Conservation (phyloP, 306 rosid genomes). For the Ormosia emarginata region DNA sequence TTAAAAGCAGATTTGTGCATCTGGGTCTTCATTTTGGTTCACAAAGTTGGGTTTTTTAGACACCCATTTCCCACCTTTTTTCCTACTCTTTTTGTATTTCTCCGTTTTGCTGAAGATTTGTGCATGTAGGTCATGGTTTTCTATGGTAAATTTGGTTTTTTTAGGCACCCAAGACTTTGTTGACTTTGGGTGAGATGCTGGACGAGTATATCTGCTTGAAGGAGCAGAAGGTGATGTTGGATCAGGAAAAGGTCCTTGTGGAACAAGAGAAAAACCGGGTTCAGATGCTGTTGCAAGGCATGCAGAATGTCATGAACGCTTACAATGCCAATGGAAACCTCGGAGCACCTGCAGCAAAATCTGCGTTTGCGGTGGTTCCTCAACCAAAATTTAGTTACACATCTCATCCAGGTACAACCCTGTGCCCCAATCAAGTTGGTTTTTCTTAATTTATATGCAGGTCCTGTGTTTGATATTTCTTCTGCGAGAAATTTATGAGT, state of each 20-base stretch:
- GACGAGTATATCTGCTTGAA: slow-evolving; percentile 76
- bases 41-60: too few species aligned
- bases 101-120: not conserved
- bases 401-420: slow-evolving; percentile 44
- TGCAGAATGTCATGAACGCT: slow-evolving; percentile 69
- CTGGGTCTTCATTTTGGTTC: too few species aligned
- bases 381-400: slow-evolving; percentile 26
- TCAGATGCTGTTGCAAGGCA: slow-evolving; percentile 68
- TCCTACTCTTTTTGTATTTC: not conserved
- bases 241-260: slow-evolving; percentile 58
- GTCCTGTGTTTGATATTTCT: not conserved
- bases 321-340: slow-evolving; percentile 59
- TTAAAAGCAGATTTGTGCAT: too few species aligned
- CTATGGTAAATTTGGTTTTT: not conserved
- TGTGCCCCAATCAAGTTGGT: not conserved
- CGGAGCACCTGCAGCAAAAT: slow-evolving; percentile 20
- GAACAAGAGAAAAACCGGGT: slow-evolving; percentile 76
- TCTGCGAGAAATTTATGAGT: not conserved
- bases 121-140: not conserved
- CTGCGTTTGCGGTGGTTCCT: slow-evolving; percentile 25
- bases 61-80: not conserved
- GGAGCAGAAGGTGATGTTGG: slow-evolving; percentile 68
- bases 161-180: slow-evolving; percentile 70
- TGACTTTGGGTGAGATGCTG: slow-evolving; percentile 65
- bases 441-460: not conserved